phyloP scores from a whole-genome alignment of 2,329 filamentous ascomycete genomes.

The Aquanectria penicillioides region DNA sequence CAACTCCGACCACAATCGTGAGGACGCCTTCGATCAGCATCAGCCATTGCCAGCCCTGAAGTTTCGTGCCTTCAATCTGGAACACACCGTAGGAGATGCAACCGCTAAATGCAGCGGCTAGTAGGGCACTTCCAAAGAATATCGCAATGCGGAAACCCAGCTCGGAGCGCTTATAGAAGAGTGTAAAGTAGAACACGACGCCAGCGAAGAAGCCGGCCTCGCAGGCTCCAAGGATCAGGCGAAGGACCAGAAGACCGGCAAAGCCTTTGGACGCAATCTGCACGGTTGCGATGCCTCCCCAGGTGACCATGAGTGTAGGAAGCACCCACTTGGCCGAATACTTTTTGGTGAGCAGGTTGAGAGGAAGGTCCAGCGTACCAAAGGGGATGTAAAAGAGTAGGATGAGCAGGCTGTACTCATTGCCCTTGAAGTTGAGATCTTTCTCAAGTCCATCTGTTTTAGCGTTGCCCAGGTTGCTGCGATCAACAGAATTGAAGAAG shows the following conservation, averaged over 20 bases:
- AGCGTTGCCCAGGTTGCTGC: constrained; percentile 60
- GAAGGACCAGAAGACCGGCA: constrained; percentile 54
- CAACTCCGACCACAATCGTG: constrained; percentile 19
- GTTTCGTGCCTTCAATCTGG: constrained; percentile 57
- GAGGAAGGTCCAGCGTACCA: constrained; percentile 57
- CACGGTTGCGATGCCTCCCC: constrained; percentile 54
- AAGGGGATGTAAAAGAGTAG: constrained; percentile 62
- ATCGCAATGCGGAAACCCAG: constrained; percentile 68
- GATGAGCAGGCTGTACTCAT: constrained; percentile 55
- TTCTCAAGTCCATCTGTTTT: constrained; percentile 61
- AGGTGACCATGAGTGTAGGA: constrained; percentile 52
- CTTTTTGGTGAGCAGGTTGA: constrained; percentile 57
- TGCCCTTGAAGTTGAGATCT: constrained; percentile 55
- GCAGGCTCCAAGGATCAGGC: constrained; percentile 51
- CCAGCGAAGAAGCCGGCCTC: constrained; percentile 62
- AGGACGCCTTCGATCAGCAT: constrained; percentile 66
- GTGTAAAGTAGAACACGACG: constrained; percentile 53
- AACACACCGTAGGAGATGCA: constrained; percentile 69
- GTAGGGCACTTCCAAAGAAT: constrained; percentile 65
- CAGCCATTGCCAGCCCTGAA: constrained; percentile 69
- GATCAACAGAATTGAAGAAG: constrained; percentile 61
- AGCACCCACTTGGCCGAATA: constrained; percentile 49
- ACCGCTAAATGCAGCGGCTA: constrained; percentile 74
- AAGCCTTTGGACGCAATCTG: constrained; percentile 58
- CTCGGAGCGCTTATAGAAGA: constrained; percentile 72